Percentiles rank a stretch among this genome's conserved stretches.
phyloP scores from a whole-genome alignment of 352 stramenopile genomes.

The Globisporangium nunn region DNA sequence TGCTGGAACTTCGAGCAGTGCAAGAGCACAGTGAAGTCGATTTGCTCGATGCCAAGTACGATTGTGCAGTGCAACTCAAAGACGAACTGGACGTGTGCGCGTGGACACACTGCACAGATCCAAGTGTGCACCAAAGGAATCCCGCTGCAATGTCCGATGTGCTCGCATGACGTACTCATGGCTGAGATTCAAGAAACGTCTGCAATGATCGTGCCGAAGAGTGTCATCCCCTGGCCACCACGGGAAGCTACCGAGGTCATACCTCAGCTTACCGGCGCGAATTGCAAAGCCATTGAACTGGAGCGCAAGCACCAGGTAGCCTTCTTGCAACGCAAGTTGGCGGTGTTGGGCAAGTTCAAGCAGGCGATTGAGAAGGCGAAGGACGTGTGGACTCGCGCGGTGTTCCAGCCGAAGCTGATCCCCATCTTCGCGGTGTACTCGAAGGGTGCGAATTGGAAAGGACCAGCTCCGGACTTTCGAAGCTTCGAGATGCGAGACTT shows the following conservation, averaged over 20 bases:
- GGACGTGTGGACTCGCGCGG: slow-evolving; percentile 29
- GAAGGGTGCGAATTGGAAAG: not conserved
- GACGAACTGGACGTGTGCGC: slow-evolving; percentile 32
- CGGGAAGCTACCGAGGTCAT: slow-evolving; percentile 4
- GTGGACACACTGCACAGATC: slow-evolving; percentile 30
- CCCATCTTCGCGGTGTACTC: slow-evolving; percentile 16
- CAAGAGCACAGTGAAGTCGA: slow-evolving; percentile 20
- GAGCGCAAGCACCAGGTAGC: slow-evolving; percentile 18
- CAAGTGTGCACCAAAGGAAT: slow-evolving; percentile 41
- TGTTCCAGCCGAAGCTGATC: slow-evolving; percentile 37
- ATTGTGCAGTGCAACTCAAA: slow-evolving; percentile 30
- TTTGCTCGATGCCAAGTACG: slow-evolving; percentile 11
- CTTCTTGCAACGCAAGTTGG: slow-evolving; percentile 37
- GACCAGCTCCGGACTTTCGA: slow-evolving; percentile 12
- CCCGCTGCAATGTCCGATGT: slow-evolving; percentile 41
- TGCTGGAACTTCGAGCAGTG: slow-evolving; percentile 59
- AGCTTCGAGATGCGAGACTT: slow-evolving; percentile 36
- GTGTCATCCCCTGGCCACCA: slow-evolving; percentile 4
- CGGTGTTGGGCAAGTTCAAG: slow-evolving; percentile 39
- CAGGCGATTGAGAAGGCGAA: slow-evolving; percentile 20
- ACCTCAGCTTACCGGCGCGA: not conserved
- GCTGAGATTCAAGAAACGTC: slow-evolving; percentile 16
- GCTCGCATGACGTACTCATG: slow-evolving; percentile 26
- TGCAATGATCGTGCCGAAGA: not conserved
- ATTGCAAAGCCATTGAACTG: slow-evolving; percentile 18